Base-by-base conservation (phyloP, 345 rosid genomes). In the Kandelia obovata region DNA sequence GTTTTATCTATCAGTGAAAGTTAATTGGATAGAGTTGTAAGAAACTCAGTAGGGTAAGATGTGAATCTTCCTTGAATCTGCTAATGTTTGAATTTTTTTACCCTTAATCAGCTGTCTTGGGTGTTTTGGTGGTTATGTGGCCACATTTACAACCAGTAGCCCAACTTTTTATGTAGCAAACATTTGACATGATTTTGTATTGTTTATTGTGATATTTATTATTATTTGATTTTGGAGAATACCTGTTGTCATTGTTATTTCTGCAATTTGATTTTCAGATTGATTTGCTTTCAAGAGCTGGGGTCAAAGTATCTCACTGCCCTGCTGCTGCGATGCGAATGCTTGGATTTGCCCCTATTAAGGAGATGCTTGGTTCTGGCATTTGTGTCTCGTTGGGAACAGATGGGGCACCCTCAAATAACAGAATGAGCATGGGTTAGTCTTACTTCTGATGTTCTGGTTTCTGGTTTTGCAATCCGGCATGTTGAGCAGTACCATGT, bases 391-490 rank as follows among this genome's bases (percentile, higher is more conserved):
- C 93, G 58, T 70, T 88, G 68, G 91, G 94, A 72, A 88, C 91
- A n/a, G 94, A 88, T 83, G 94, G 94, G 30, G 94, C 94, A 21
- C 91, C 90, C 67, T 82, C 94, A 39, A 88, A 89, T 80, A 86
- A 86, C 72, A 85, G 94, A 79, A 89, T 89, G 91, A 86, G 91
- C 88, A 85, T 88, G 57, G 90, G 89, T 86, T 70, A 1, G 83
- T 82, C 64, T 58, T 39, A 49, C 39, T 67, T 72, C 59, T 66
- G 30, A 61, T 10, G 32, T 31, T n/a, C 30, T 65, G 32, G 15
- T 49, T 68, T 79, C 52, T 21, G 28, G 23, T 61, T 43, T 55
- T 19, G 15, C 65, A 51, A 70, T 58, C 64, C 37, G 60, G 19
- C 27, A 26, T 34, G 46, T n/a, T 58, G 31, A 46, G 31, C 53